Percentiles rank a stretch among this genome's conserved stretches.
phyloP scores from a whole-genome alignment of 2,329 filamentous ascomycete genomes.

The Fusarium penzigii region DNA sequence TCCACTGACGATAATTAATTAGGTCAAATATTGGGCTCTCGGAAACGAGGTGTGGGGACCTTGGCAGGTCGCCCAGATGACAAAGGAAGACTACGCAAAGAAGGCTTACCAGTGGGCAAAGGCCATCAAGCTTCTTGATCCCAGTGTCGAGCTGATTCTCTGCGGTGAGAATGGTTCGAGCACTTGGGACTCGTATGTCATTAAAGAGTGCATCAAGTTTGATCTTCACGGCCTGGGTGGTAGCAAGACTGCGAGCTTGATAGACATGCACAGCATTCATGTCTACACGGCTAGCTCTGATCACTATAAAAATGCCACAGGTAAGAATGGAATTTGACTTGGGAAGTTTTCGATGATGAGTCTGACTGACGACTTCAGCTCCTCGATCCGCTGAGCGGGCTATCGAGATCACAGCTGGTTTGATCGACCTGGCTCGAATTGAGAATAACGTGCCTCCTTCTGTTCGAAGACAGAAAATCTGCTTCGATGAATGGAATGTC shows the following conservation, averaged over 20 bases:
- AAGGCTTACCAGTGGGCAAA: conserved; percentile 73
- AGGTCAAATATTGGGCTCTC: conserved; percentile 81
- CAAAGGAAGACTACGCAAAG: conserved; percentile 68
- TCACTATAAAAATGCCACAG: conserved; percentile 52
- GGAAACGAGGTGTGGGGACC: conserved; percentile 74
- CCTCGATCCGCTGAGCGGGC: conserved; percentile 71
- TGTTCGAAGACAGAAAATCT: conserved; percentile 68
- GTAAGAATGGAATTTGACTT: conserved; percentile 4
- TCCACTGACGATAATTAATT: not conserved
- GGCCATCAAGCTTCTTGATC: conserved; percentile 70
- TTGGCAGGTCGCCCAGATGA: conserved; percentile 68
- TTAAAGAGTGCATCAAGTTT: conserved; percentile 64
- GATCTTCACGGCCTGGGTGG: conserved; percentile 36
- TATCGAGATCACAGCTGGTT: conserved; percentile 66
- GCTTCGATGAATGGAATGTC: conserved; percentile 86
- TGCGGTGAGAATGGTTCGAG: conserved; percentile 71
- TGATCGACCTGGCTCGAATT: conserved; percentile 74
- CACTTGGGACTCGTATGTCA: conserved; percentile 72
- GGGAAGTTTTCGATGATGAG: not conserved
- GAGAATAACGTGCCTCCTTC: conserved; percentile 62
- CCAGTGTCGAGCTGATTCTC: conserved; percentile 67
- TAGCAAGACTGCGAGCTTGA: conserved; percentile 44
- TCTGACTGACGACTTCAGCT: conserved; percentile 38
- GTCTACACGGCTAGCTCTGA: conserved; percentile 67
- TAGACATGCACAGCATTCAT: conserved; percentile 82